A percentile compares a stretch with the other conserved stretches of the same genome.
These are phyloP conservation scores for Polyplosphaeria fusca DNA, from an alignment of 495 filamentous ascomycete genomes.

Conservation along the genomic window DNA sequence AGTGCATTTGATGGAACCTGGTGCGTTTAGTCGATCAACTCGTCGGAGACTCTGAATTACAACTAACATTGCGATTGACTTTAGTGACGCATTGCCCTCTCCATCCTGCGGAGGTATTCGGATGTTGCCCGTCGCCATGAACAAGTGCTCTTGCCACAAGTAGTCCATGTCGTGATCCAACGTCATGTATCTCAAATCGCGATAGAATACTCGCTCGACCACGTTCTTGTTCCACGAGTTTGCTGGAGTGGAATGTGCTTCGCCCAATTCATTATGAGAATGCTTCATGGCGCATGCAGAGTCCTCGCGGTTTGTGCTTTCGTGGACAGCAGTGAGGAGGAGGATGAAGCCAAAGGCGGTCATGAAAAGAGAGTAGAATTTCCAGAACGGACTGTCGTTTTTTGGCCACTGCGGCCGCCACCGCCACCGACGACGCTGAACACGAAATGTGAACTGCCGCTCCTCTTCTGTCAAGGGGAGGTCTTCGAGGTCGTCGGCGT, in stretches of 20 bases:
- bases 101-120: neutral
- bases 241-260: neutral
- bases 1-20: too few relatives aligned
- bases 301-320: neutral
- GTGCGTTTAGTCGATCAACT: too few relatives aligned
- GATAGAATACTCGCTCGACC: neutral
- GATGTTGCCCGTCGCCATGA: neutral
- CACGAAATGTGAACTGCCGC: neutral
- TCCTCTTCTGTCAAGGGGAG: neutral
- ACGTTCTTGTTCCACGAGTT: neutral
- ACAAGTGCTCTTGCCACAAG: neutral
- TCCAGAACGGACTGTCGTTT: constrained; percentile 4
- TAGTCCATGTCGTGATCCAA: constrained; percentile 1
- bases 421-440: neutral
- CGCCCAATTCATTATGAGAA: too few relatives aligned
- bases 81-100: neutral
- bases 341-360: neutral
- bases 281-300: too few relatives aligned
- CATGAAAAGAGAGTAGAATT: constrained; percentile 1
- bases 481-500: neutral
- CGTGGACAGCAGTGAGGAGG: neutral
- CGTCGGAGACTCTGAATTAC: neutral
- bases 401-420: neutral
- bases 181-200: constrained; percentile 5
- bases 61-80: neutral